A percentile compares a stretch with the other conserved stretches of the same genome.
phyloP scores from a whole-genome alignment of 306 rosid genomes.

The Inga oerstediana region DNA sequence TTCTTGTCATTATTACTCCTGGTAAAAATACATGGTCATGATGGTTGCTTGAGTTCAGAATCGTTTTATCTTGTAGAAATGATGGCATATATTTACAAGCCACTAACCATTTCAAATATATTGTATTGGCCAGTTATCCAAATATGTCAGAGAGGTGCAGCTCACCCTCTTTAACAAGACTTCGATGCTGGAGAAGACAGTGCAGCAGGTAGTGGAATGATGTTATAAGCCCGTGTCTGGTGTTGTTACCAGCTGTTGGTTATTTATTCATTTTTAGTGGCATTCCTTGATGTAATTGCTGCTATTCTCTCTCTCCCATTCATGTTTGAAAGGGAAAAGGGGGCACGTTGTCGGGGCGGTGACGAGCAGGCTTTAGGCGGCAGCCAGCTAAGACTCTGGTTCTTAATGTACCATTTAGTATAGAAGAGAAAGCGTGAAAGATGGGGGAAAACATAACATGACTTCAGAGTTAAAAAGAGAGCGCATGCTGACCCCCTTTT shows the following conservation, averaged over 20 bases:
- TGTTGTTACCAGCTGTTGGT: constrained; percentile 45
- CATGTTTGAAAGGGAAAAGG: neutral
- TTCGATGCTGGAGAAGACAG: constrained; percentile 90
- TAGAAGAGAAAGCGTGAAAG: constrained; percentile 30
- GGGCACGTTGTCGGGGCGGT: neutral
- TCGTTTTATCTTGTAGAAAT: constrained; percentile 14
- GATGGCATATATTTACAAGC: neutral
- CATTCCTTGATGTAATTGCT: constrained; percentile 31
- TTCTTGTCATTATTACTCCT: neutral
- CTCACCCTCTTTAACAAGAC: constrained; percentile 91
- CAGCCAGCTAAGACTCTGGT: constrained; percentile 43
- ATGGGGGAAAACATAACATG: constrained; percentile 23
- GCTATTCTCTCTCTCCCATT: constrained; percentile 27
- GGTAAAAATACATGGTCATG: constrained; percentile 13
- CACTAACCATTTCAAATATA: constrained; percentile 20
- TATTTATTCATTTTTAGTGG: constrained; percentile 39
- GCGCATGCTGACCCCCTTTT: constrained; percentile 72
- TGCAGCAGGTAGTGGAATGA: constrained; percentile 48
- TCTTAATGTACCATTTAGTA: constrained; percentile 53
- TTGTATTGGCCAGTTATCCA: constrained; percentile 60
- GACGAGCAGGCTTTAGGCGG: constrained; percentile 13
- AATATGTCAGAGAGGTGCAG: constrained; percentile 85
- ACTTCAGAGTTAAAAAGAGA: constrained; percentile 31
- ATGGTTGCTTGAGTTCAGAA: constrained; percentile 29
- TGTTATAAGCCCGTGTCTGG: constrained; percentile 24